Percentiles rank a stretch among this genome's conserved stretches.
phyloP scores from a whole-genome alignment of 1,284 basidiomycete genomes.

The Mrakiaceae sp. region DNA sequence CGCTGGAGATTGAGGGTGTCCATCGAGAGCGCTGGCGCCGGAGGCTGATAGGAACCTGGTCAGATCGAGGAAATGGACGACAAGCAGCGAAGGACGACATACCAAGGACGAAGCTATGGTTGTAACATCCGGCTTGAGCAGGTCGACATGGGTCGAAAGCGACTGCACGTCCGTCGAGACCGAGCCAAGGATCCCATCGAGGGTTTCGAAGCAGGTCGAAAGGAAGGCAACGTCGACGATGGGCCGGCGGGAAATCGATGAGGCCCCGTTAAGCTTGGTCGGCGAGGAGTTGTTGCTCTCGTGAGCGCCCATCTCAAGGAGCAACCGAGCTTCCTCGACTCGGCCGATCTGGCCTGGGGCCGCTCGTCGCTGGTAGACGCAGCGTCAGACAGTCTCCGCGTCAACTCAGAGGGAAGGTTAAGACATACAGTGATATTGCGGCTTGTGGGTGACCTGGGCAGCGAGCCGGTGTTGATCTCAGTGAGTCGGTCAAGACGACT shows the following conservation, averaged over 20 bases:
- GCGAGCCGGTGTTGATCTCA: conserved; percentile 17
- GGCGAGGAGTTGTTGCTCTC: too few species aligned
- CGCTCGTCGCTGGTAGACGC: conserved; percentile 1
- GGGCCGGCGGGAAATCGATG: neutral
- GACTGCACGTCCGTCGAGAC: neutral
- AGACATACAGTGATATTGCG: conserved; percentile 34
- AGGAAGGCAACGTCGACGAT: conserved; percentile 14
- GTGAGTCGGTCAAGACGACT: conserved; percentile 9
- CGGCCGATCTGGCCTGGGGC: neutral
- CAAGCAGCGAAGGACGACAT: too few species aligned
- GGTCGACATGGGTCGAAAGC: neutral
- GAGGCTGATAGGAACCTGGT: neutral
- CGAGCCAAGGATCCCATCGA: conserved; percentile 7
- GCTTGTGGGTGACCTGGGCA: conserved; percentile 35
- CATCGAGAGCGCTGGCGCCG: conserved; percentile 44
- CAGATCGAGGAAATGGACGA: neutral
- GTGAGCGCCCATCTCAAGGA: too few species aligned
- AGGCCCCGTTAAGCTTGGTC: too few species aligned
- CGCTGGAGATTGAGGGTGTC: conserved; percentile 45
- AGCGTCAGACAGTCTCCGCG: too few species aligned
- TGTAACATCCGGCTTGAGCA: neutral
- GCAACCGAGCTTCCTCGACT: neutral
- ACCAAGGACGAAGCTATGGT: conserved; percentile 38
- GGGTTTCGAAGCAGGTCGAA: conserved; percentile 5
- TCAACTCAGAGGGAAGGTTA: neutral